These are phyloP conservation scores for Parietichytrium sp. DNA, from an alignment of 108 stramenopile species.

Conservation along the genomic window DNA sequence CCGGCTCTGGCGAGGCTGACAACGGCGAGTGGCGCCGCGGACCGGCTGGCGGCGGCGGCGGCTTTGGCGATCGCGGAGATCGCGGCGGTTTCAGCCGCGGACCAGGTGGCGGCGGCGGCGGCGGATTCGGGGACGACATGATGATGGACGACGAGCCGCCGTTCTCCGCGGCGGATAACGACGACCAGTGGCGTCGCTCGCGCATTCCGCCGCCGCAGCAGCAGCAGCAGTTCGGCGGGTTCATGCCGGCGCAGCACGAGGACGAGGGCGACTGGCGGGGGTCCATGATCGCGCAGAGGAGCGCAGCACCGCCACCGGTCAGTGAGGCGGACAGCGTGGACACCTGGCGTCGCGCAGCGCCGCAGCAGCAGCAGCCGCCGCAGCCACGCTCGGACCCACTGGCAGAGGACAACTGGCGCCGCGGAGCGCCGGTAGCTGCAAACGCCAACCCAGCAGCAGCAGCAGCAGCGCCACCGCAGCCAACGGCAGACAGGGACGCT, in stretches of 20 bases:
- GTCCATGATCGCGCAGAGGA: background rate
- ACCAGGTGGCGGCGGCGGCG: slow-evolving; percentile 20
- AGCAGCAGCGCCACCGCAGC: background rate
- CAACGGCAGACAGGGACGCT: background rate
- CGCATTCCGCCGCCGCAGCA: background rate
- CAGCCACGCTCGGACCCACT: background rate
- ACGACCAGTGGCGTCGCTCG: slow-evolving; percentile 30
- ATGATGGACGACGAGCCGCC: background rate
- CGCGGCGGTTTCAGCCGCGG: background rate
- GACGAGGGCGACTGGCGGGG: slow-evolving; percentile 7
- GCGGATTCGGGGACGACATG: background rate
- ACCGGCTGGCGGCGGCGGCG: background rate
- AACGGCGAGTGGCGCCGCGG: slow-evolving; percentile 21
- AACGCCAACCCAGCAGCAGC: background rate
- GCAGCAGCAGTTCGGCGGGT: background rate
- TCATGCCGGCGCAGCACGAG: background rate
- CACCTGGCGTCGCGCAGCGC: slow-evolving; percentile 6
- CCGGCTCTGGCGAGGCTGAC: background rate
- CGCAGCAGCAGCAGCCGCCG: background rate
- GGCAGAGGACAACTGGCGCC: slow-evolving; percentile 30
- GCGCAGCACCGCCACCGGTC: slow-evolving; percentile 3
- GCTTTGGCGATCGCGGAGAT: slow-evolving; percentile 6
- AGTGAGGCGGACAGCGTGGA: slow-evolving; percentile 25
- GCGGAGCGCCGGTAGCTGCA: background rate
- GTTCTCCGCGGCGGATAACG: slow-evolving; percentile 23